phyloP scores from a whole-genome alignment of 768 basidiomycete species.

The Hebeloma cylindrosporum region DNA sequence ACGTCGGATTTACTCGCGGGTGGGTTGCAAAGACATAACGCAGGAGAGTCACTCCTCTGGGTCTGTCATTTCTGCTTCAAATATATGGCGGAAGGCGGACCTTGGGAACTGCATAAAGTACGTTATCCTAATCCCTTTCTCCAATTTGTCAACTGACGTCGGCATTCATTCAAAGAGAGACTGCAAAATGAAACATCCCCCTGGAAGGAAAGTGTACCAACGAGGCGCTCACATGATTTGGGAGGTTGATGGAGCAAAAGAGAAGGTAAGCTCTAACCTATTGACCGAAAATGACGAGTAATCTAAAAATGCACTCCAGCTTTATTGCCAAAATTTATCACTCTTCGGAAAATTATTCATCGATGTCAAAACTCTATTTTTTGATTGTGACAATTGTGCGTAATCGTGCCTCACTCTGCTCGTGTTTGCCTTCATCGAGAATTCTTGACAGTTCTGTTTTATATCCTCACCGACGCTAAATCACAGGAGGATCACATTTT shows the following conservation, averaged over 20 bases:
- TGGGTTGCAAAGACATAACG: conserved; percentile 50
- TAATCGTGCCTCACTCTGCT: not conserved
- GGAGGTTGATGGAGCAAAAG: conserved; percentile 89
- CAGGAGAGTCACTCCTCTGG: conserved; percentile 61
- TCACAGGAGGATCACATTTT: conserved; percentile 80
- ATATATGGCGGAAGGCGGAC: conserved; percentile 77
- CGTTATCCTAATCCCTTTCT: conserved; percentile 27
- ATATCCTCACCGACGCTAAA: conserved; percentile 85
- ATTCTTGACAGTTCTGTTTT: conserved; percentile 73
- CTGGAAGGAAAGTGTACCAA: conserved; percentile 89
- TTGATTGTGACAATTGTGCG: conserved; percentile 85
- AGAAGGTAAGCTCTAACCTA: conserved; percentile 58
- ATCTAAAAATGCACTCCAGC: conserved; percentile 41
- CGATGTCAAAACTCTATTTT: conserved; percentile 94
- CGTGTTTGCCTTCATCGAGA: conserved; percentile 6
- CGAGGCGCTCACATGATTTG: conserved; percentile 87
- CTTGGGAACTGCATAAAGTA: conserved; percentile 69
- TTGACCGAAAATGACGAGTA: not conserved
- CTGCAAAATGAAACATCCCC: conserved; percentile 71
- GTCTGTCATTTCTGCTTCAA: conserved; percentile 97
- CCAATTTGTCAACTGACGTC: too few species aligned
- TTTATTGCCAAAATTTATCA: conserved; percentile 95
- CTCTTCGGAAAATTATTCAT: conserved; percentile 99
- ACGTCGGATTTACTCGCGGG: conserved; percentile 74
- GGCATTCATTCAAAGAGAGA: conserved; percentile 47